These are phyloP conservation scores for Lathyrus oleraceus DNA, from an alignment of 306 rosid genomes.

Conservation along the genomic window DNA sequence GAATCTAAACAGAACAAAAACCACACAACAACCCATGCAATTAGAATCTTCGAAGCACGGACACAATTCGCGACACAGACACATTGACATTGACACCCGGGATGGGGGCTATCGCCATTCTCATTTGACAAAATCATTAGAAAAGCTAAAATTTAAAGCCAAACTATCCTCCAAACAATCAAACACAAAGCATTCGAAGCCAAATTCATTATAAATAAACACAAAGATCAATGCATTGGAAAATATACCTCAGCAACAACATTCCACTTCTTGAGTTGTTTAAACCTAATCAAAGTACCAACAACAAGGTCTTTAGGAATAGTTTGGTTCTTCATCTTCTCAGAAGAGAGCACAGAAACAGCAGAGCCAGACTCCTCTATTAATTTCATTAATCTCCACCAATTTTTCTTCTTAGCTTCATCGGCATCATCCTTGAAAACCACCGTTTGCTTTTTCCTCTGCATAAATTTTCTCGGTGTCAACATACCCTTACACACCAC, in stretches of 20 bases:
- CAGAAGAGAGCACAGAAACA: conserved; percentile 62
- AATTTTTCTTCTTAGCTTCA: conserved; percentile 80
- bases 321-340: conserved; percentile 46
- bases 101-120: too few species aligned
- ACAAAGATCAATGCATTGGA: not conserved
- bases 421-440: conserved; percentile 73
- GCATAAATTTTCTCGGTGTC: conserved; percentile 76
- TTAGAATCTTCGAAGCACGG: not conserved
- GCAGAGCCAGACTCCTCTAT: conserved; percentile 82
- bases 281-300: conserved; percentile 86
- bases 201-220: not conserved
- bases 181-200: not conserved
- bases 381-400: conserved; percentile 81
- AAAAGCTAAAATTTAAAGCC: not conserved
- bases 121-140: not conserved
- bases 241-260: conserved; percentile 76
- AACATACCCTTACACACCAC: conserved; percentile 81
- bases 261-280: conserved; percentile 85
- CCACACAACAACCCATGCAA: not conserved
- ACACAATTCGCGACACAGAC: not conserved
- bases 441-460: conserved; percentile 61
- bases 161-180: not conserved
- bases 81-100: not conserved
- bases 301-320: conserved; percentile 66
- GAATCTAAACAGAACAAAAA: conserved; percentile 58